phyloP scores from a whole-genome alignment of 495 filamentous ascomycete species.

The Neurospora discreta region DNA sequence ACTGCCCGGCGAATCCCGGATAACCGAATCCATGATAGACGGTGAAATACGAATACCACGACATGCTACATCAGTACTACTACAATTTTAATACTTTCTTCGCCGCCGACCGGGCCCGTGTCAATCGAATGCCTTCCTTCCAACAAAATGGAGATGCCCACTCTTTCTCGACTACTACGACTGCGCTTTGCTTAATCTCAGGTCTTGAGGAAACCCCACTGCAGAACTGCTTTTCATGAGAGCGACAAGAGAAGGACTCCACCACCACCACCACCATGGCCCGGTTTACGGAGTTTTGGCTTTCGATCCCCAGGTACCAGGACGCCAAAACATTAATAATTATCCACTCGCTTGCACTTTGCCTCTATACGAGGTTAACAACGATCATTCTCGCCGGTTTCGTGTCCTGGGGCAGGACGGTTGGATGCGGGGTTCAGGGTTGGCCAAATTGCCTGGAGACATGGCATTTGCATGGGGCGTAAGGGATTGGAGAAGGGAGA shows the following conservation, averaged over 20 bases:
- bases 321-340: neutral
- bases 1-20: neutral
- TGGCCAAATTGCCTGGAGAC: neutral
- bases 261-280: neutral
- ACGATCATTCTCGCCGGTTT: neutral
- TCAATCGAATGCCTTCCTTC: neutral
- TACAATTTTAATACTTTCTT: neutral
- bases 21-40: neutral
- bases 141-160: neutral
- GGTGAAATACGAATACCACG: neutral
- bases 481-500: neutral
- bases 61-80: neutral
- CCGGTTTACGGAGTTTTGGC: neutral
- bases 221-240: neutral
- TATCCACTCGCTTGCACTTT: neutral
- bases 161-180: neutral
- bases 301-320: neutral
- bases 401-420: neutral
- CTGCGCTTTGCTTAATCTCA: neutral
- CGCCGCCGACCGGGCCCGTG: neutral
- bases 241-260: neutral
- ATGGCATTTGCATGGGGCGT: neutral
- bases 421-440: neutral
- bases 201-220: neutral
- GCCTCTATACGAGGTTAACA: neutral